phyloP scores from a whole-genome alignment of 352 stramenopile genomes.

The Globisporangium sylvaticum region DNA sequence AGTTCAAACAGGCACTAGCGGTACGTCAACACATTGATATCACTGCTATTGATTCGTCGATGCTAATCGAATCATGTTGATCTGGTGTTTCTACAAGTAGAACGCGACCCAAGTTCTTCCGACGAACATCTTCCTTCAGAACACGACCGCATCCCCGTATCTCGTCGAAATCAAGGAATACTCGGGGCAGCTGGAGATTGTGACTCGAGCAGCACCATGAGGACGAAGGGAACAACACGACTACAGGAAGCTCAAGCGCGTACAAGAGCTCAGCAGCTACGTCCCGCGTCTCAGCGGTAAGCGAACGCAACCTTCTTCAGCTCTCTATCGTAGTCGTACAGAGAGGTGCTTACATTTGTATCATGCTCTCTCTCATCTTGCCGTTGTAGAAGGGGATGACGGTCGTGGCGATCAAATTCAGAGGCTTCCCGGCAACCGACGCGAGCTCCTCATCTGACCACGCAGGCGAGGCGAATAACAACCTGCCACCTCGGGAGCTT shows the following conservation, averaged over 20 bases:
- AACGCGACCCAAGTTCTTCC: constrained; percentile 37
- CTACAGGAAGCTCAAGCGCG: not conserved
- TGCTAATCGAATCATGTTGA: not conserved
- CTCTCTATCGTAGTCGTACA: not conserved
- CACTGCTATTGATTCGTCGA: not conserved
- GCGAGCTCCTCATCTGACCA: not conserved
- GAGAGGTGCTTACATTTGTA: not conserved
- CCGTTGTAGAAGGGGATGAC: constrained; percentile 74
- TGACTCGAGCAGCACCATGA: constrained; percentile 29
- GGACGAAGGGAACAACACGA: not conserved
- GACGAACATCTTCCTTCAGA: constrained; percentile 78
- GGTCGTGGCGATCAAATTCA: constrained; percentile 66
- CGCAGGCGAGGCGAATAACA: not conserved
- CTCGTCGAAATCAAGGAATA: constrained; percentile 58
- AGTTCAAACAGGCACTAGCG: constrained; percentile 55
- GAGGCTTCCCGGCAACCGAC: not conserved
- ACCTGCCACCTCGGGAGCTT: not conserved
- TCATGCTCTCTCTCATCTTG: not conserved
- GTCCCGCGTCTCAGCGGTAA: constrained; percentile 46
- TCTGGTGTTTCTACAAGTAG: constrained; percentile 10
- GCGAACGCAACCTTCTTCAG: not conserved
- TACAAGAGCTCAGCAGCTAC: constrained; percentile 13
- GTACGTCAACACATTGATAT: constrained; percentile 13
- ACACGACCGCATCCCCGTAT: constrained; percentile 54
- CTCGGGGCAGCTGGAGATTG: constrained; percentile 51